Base-by-base conservation (phyloP, 169 alveolate species). In the Babesia gibsoni region DNA sequence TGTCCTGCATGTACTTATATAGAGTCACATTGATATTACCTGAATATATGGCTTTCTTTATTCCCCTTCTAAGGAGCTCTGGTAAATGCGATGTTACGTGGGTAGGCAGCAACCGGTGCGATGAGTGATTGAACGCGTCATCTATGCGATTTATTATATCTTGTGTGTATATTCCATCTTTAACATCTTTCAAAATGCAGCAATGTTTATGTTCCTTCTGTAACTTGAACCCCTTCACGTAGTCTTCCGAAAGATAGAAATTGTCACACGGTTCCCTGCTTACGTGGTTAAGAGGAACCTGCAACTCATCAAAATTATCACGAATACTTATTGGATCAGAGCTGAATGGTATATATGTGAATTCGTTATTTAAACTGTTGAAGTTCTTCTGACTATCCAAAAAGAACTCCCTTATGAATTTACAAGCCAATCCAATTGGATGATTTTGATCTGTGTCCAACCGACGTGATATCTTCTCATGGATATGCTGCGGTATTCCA, bases 1-100 rank as follows among this genome's bases (percentile, higher is more conserved):
- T 91, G 95, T 27, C 98, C 97, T 50, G 64, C 1, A 29, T 12
- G n/a, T 8, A 37, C 1, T 41, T 30, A 6, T 23, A 23, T 2
- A 43, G 14, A 4, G 20, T 18, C 6, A 3, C 0, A 4, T 1
- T 25, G 3, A 50, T 32, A 25, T 23, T 66, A 77, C 85, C 85
- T 39, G 94, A 81, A 39, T 92, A 92, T 22, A 93, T 69, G 43
- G 94, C 96, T 20, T 95, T 90, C 50, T 75, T 83, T 30, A 84
- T 50, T 14, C 87, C 88, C 35, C 78, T 30, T 61, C 84, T 77
- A 46, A 95, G 80, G 77, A 93, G 69, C 46, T 91, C 88, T 27
- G 92, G 88, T 53, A 94, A 65, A 84, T 95, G 96, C 16, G 96
- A 91, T 3, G 97, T 91, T 41, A 95, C 91, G 57, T 94, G 97